Base-by-base conservation (phyloP, 2,329 filamentous ascomycete genomes). In the Penicillium hordei region DNA sequence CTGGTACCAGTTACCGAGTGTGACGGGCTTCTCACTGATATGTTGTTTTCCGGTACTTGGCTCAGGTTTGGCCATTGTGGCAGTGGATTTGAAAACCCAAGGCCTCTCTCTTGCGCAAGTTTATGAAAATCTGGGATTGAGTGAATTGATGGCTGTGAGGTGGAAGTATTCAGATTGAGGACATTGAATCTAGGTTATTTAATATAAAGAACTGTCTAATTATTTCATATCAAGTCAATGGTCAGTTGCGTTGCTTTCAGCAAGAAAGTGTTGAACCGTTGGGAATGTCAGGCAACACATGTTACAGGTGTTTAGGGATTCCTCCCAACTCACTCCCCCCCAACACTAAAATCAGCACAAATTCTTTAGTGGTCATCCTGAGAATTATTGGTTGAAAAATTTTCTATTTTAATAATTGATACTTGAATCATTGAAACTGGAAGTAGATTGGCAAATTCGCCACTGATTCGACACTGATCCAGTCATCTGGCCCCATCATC, bases 1-100 rank as follows among this genome's bases (percentile, higher is more conserved):
- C 78, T 91, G 87, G 78, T 91, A 86, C 89, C 89, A 93, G 79
- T 94, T 95, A 69, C 81, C 78, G 75, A 81, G 82, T 52, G 90
- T 94, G 65, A 94, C 87, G 58, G 89, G 89, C 63, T 83, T 82
- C 61, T 93, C 90, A 61, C 89, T 86, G 77, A 94, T 93, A 76
- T 94, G 90, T 68, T 86, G 82, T 78, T 93, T 94, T 12, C 36
- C 31, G 27, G 23, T 13, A 39, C 23, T 43, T 38, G 46, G 48
- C 50, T 43, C 45, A 1, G 45, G 4, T 21, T 40, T 40, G 2
- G 48, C 49, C 55, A 58, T 54, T 23, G 12, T 60, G 25, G 45
- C 4, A 27, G 40, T 23, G 33, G 25, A 31, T 17, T 39, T 29
- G 10, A 21, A 33, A 33, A 15, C 21, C 15, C 25, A 12, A 15